Evolutionary conservation across 2,329 filamentous ascomycete species (phyloP).

Genomic region (Ceratocystis alfenasii): DNA sequence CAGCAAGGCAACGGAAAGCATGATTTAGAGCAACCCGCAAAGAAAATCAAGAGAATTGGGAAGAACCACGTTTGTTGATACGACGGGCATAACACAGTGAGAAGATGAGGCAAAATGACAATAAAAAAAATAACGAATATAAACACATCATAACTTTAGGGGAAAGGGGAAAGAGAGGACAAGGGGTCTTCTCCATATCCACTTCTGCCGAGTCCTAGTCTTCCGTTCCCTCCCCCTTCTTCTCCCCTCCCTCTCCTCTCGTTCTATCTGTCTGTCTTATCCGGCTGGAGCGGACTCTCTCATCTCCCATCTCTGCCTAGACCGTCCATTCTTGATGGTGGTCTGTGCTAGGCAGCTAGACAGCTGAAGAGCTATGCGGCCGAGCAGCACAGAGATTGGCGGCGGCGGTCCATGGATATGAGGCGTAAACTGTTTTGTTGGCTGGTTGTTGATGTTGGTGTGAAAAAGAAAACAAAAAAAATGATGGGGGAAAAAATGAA

Average conservation of each 20-base stretch:
- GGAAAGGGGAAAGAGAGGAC: neutral
- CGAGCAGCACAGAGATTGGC: neutral
- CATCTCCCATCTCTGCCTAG: neutral
- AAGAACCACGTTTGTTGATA: too few species aligned
- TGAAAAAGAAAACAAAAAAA: slow-evolving; percentile 13
- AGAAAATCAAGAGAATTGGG: too few species aligned
- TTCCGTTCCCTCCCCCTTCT: neutral
- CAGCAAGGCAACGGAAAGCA: too few species aligned
- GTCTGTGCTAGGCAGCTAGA: neutral
- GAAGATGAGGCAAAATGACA: too few species aligned
- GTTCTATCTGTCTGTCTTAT: slow-evolving; percentile 12
- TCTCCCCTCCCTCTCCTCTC: neutral
- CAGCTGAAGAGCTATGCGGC: too few species aligned
- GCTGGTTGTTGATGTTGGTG: slow-evolving; percentile 16
- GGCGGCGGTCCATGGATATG: slow-evolving; percentile 8
- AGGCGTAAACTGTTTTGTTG: slow-evolving; percentile 16
- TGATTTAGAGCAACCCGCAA: too few species aligned
- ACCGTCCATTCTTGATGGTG: neutral
- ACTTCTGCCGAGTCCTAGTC: neutral
- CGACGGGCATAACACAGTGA: too few species aligned
- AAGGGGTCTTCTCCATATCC: slow-evolving; percentile 1
- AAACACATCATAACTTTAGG: too few species aligned
- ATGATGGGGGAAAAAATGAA: neutral
- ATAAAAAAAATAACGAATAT: too few species aligned
- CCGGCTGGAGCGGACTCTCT: slow-evolving; percentile 22